Conservation (phyloP, 306 rosid genomes). For the Prunus dulcis region DNA sequence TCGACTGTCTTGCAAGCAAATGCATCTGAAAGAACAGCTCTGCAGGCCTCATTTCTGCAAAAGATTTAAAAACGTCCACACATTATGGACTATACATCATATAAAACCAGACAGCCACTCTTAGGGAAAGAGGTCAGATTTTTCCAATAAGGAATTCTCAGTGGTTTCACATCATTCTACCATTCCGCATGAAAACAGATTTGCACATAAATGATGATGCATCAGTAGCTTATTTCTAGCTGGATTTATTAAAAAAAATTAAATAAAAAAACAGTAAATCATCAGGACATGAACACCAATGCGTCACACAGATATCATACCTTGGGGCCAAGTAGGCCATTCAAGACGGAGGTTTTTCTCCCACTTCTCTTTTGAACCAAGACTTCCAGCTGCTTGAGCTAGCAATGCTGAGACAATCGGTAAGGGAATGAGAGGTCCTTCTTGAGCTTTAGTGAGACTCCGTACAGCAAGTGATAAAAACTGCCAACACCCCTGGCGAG, state of each 20-base stretch:
- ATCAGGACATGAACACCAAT: background rate
- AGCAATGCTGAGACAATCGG: conserved; percentile 63
- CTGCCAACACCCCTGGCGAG: conserved; percentile 34
- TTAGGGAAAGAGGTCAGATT: background rate
- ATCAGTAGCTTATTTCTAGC: background rate
- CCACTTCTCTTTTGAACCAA: conserved; percentile 82
- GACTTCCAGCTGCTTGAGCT: conserved; percentile 92
- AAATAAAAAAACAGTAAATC: background rate
- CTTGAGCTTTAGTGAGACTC: conserved; percentile 61
- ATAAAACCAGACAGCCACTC: background rate
- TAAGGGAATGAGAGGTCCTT: conserved; percentile 46
- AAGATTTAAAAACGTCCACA: conserved; percentile 8
- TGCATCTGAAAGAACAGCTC: conserved; percentile 92
- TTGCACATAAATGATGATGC: background rate
- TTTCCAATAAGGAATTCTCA: background rate
- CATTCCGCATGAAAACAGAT: background rate
- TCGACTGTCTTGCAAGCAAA: conserved; percentile 58
- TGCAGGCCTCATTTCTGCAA: conserved; percentile 69
- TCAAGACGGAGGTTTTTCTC: conserved; percentile 59
- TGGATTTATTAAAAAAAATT: background rate
- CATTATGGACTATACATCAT: background rate
- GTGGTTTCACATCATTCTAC: background rate
- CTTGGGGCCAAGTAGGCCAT: conserved; percentile 92
- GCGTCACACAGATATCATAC: conserved; percentile 42
- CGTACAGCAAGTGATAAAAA: conserved; percentile 50